These are phyloP conservation scores for Ramaria sp. DNA, from an alignment of 768 basidiomycete genomes.

Conservation along the genomic window DNA sequence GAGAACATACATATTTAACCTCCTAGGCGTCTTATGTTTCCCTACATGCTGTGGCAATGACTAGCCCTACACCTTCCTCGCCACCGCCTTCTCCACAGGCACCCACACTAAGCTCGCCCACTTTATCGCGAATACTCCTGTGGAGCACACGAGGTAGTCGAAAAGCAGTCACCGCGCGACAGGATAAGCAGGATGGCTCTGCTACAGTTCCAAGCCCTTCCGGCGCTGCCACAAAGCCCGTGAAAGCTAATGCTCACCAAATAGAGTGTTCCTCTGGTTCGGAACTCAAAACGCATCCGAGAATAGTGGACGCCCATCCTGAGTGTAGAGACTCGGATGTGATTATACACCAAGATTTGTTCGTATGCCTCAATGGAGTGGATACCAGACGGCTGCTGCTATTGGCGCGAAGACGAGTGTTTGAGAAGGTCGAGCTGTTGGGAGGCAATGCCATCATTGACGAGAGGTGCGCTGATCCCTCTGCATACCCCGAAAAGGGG, in stretches of 20 bases:
- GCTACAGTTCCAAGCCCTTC: background rate
- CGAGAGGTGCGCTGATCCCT: slow-evolving; percentile 21
- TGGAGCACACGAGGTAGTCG: background rate
- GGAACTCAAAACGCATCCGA: slow-evolving; percentile 1
- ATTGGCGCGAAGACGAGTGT: slow-evolving; percentile 23
- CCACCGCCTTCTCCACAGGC: background rate
- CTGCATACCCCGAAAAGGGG: background rate
- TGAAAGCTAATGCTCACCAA: background rate
- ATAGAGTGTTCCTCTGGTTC: slow-evolving; percentile 3
- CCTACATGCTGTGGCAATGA: background rate
- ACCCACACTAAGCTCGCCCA: background rate
- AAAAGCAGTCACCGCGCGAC: background rate
- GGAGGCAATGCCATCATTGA: slow-evolving; percentile 28
- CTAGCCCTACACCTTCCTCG: background rate
- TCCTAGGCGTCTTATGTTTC: too few species aligned
- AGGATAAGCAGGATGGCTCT: background rate
- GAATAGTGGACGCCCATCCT: slow-evolving; percentile 1
- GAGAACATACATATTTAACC: background rate
- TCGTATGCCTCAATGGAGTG: slow-evolving; percentile 26
- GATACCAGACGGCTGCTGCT: slow-evolving; percentile 24
- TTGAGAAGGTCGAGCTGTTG: slow-evolving; percentile 22
- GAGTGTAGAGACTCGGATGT: slow-evolving; percentile 5
- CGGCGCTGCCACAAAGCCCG: background rate
- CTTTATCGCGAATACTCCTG: background rate
- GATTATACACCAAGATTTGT: slow-evolving; percentile 21